Evolutionary conservation across 1,284 basidiomycete genomes (phyloP).

Genomic region (Irpex rosettiformis): DNA sequence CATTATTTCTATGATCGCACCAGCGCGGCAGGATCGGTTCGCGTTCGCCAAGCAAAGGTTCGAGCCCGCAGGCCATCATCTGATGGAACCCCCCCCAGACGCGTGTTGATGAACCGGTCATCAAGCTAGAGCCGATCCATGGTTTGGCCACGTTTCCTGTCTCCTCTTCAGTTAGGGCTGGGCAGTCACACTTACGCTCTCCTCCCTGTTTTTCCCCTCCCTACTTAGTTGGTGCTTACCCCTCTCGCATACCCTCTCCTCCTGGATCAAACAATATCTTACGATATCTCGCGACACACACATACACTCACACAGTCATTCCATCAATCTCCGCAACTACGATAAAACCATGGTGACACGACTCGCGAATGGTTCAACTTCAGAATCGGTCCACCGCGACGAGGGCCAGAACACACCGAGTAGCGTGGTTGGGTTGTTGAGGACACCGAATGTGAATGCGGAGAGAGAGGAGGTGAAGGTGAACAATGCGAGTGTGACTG

Average conservation of each 20-base stretch:
- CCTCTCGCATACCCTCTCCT: conserved; percentile 1
- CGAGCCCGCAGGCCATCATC: neutral
- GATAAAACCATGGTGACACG: conserved; percentile 11
- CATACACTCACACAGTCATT: neutral
- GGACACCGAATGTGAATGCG: conserved; percentile 12
- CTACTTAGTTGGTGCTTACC: neutral
- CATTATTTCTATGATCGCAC: neutral
- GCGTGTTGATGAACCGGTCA: neutral
- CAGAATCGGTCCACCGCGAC: conserved; percentile 9
- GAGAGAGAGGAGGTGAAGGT: conserved; percentile 73
- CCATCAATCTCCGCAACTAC: too few relatives aligned
- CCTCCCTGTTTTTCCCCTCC: conserved; percentile 2
- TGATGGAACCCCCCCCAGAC: neutral
- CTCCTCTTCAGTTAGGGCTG: conserved; percentile 1
- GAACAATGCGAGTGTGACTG: conserved; percentile 77
- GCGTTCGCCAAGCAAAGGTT: too few relatives aligned
- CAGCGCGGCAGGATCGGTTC: conserved; percentile 8
- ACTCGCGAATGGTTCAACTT: conserved; percentile 12
- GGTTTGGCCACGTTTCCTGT: conserved; percentile 10
- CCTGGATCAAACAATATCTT: neutral
- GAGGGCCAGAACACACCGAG: conserved; percentile 1
- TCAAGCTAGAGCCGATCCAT: neutral
- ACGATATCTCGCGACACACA: neutral
- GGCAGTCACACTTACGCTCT: neutral
- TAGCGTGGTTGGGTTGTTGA: conserved; percentile 11